Evolutionary conservation across 2,329 filamentous ascomycete species (phyloP), one percentile per base, ranked within the genome.

Genomic region (Amauroascus verrucosus): DNA sequence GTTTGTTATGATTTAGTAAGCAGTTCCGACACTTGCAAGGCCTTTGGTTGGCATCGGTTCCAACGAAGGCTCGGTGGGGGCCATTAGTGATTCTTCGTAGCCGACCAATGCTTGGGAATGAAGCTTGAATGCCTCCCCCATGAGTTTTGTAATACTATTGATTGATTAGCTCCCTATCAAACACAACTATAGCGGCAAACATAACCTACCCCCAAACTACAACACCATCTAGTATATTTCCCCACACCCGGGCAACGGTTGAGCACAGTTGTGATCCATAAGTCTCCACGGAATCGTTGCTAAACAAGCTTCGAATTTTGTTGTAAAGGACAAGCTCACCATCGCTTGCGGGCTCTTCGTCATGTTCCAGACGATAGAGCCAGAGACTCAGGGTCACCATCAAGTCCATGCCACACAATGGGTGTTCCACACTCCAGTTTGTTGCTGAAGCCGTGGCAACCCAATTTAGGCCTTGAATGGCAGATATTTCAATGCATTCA

Each of bases 301-400:
- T 88, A 65, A 95, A 62, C 56, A 97, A 77, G 69, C 84, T 83
- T 61, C 89, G 86, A 57, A 97, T 79, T 75, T 94, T 95, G 75
- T 70, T 71, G 60, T 72, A 72, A 52, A 72, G 65, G 41, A 68
- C 69, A 60, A 72, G 46, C 58, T 72, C 70, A 32, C 67, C 68
- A 61, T 72, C 67, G 58, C 64, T 65, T 54, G 70, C 67, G 47
- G 60, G 84, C 75, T 97, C 91, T 60, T 95, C 90, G 76, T 98
- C 93, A 75, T 97, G 90, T 85, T 98, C 93, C 77, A 98, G 85
- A 74, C 90, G 89, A 77, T 96, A 97, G 64, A 98, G 84, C 93
- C 93, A 98, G 61, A 97, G 78, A 65, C 88, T 96, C 62, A 98
- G 84, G 63, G 96, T 93, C 69, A 97, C 93, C 82, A 98, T 95